Conservation (phyloP, 768 basidiomycete genomes). For the Scleroderma citrinum region DNA sequence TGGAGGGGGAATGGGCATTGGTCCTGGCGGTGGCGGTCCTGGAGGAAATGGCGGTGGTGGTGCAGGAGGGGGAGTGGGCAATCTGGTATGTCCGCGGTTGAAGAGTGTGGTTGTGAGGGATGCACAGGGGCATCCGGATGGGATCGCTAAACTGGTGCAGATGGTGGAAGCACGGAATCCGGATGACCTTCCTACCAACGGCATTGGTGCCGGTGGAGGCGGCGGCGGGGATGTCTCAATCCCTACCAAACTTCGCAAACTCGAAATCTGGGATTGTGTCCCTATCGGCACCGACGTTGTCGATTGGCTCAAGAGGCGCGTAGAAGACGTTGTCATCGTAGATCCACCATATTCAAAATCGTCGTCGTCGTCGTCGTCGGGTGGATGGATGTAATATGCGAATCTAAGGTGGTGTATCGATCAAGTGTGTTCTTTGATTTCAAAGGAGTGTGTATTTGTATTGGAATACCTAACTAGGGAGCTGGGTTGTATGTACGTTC, state of each 20-base stretch:
- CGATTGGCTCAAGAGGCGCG: conserved; percentile 56
- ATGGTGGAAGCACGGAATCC: conserved; percentile 73
- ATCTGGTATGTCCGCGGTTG: conserved; percentile 63
- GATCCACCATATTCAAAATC: conserved; percentile 25
- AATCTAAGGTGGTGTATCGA: no score
- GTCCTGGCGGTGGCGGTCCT: background rate
- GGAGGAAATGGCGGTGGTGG: background rate
- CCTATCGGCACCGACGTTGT: conserved; percentile 64
- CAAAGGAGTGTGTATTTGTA: no score
- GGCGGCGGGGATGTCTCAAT: background rate
- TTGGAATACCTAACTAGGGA: no score
- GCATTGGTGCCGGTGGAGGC: conserved; percentile 47
- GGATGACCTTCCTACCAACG: conserved; percentile 30
- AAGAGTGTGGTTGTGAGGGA: conserved; percentile 53
- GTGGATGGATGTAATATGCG: no score
- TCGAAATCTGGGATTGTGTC: conserved; percentile 47
- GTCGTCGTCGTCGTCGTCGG: no score
- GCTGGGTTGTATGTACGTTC: no score
- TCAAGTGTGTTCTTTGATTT: no score
- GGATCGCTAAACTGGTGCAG: conserved; percentile 61
- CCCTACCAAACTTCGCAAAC: background rate
- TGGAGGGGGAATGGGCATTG: background rate
- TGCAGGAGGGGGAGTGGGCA: conserved; percentile 17
- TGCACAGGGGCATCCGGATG: conserved; percentile 61
- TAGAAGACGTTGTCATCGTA: conserved; percentile 57